These are phyloP conservation scores for Vanderwaltozyma verrucispora DNA, from an alignment of 805 yeast genomes.

Conservation along the genomic window DNA sequence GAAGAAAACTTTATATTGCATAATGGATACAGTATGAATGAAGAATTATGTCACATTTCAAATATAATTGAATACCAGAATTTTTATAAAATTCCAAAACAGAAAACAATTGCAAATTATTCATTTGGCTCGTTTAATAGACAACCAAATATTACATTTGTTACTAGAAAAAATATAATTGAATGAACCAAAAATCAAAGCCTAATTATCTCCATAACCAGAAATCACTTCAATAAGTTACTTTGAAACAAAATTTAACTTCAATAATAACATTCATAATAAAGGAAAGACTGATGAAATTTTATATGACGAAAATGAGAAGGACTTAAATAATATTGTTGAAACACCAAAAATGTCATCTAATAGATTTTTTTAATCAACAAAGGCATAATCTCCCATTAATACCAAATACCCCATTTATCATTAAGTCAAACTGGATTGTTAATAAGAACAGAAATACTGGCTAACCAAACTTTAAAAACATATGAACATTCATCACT, in stretches of 20 bases:
- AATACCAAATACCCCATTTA: neutral
- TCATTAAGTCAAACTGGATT: too few relatives aligned
- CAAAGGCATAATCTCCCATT: neutral
- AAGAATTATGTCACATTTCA: neutral
- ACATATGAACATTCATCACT: too few relatives aligned
- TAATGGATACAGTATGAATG: neutral
- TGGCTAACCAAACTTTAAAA: too few relatives aligned
- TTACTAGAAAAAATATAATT: slow-evolving; percentile 67
- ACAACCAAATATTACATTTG: slow-evolving; percentile 32
- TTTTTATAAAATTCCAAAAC: neutral
- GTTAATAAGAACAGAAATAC: too few relatives aligned
- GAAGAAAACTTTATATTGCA: too few relatives aligned
- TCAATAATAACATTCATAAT: too few relatives aligned
- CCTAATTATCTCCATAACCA: slow-evolving; percentile 61
- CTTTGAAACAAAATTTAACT: too few relatives aligned
- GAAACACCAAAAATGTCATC: neutral
- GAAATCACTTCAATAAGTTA: slow-evolving; percentile 68
- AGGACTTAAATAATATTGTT: too few relatives aligned
- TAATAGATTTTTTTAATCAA: too few relatives aligned
- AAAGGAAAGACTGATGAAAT: too few relatives aligned
- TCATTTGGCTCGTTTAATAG: slow-evolving; percentile 15
- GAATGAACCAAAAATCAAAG: slow-evolving; percentile 58
- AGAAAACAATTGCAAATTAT: neutral
- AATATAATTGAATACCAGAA: neutral
- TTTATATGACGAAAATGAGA: too few relatives aligned